phyloP scores from a whole-genome alignment of 805 yeast genomes.

The Yarrowia sp. region DNA sequence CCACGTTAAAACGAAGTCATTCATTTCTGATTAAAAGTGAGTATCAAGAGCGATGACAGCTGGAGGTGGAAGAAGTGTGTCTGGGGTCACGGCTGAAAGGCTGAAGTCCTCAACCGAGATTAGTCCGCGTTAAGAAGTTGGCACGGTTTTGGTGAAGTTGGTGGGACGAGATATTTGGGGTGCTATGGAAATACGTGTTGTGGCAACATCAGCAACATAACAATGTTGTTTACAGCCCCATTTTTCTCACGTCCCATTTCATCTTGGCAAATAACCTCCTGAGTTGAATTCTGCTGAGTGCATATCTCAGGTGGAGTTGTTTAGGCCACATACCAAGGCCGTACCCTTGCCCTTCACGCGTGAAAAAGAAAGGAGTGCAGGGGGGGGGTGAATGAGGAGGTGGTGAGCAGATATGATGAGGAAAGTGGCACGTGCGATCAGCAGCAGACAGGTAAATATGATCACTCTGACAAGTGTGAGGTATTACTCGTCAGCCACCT shows the following conservation, averaged over 20 bases:
- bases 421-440: too few species aligned
- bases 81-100: background rate
- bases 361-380: constrained; percentile 9
- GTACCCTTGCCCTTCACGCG: constrained; percentile 25
- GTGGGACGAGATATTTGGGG: too few species aligned
- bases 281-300: background rate
- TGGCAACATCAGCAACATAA: too few species aligned
- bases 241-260: background rate
- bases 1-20: constrained; percentile 38
- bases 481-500: too few species aligned
- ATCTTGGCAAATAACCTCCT: background rate
- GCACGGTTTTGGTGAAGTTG: too few species aligned
- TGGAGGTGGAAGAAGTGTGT: background rate
- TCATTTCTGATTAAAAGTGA: constrained; percentile 38
- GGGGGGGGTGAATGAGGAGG: background rate
- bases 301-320: constrained; percentile 25
- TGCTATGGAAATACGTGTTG: too few species aligned
- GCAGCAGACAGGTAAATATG: too few species aligned
- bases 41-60: background rate
- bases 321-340: constrained; percentile 19
- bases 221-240: too few species aligned
- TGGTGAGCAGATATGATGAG: background rate
- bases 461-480: too few species aligned
- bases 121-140: too few species aligned
- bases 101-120: too few species aligned